phyloP scores from a whole-genome alignment of 805 yeast species.

The Cyberlindnera xylosilytica region DNA sequence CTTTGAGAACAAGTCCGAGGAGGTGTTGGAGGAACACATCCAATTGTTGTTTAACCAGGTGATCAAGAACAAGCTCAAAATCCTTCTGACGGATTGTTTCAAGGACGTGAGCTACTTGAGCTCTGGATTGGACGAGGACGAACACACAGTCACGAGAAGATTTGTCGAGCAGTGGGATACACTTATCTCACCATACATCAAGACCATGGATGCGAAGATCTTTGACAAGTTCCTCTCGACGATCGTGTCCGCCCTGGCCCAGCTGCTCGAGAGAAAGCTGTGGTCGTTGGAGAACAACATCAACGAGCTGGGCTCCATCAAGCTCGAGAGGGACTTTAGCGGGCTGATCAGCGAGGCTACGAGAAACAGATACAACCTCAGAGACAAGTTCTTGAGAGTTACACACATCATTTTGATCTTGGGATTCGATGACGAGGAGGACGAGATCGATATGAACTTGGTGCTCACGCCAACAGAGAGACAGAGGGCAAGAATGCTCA shows the following conservation, averaged over 20 bases:
- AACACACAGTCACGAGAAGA: constrained; percentile 35
- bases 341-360: constrained; percentile 71
- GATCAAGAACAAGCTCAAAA: constrained; percentile 41
- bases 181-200: constrained; percentile 62
- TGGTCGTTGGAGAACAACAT: constrained; percentile 64
- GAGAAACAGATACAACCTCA: constrained; percentile 63
- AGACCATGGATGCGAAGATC: constrained; percentile 51
- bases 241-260: constrained; percentile 53
- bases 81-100: constrained; percentile 41
- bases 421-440: constrained; percentile 75
- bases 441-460: constrained; percentile 59
- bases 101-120: constrained; percentile 26
- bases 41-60: constrained; percentile 46
- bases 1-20: constrained; percentile 28
- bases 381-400: constrained; percentile 75
- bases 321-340: constrained; percentile 78
- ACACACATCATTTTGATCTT: constrained; percentile 82
- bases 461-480: constrained; percentile 75
- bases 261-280: constrained; percentile 60
- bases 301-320: constrained; percentile 80
- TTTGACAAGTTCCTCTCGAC: constrained; percentile 46
- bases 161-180: constrained; percentile 66
- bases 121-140: constrained; percentile 32
- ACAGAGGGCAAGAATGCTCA: constrained; percentile 52
- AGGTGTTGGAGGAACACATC: constrained; percentile 36